Evolutionary conservation across 441 rosid species (phyloP), one percentile per base, ranked within the genome.

Genomic region (Arabidopsis lyrata): DNA sequence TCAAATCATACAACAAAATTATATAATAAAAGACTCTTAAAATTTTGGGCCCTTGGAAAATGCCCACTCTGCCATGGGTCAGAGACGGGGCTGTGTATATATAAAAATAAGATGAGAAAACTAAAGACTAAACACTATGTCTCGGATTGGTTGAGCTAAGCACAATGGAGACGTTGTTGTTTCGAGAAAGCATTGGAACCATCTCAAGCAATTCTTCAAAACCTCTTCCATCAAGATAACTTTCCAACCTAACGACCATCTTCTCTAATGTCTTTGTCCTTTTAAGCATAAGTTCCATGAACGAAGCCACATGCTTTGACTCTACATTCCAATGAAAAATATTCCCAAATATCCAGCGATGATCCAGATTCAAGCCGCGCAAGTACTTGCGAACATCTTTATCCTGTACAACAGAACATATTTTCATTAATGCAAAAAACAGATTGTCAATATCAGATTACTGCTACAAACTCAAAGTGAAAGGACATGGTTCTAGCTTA

Each of bases 201-300:
- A 70, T 68, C 73, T 58, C 27, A 45, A 49, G 57, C 47, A 58
- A 69, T 20, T 69, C 66, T 34, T 69, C 47, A 13, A 69, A 47
- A 13, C 6, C 7, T 32, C 32, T 35, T 14, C 1, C 24, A 10
- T 22, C 2, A 31, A 16, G 31, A 29, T 67, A 6, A 44, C 18
- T 2, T 44, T 13, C 48, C 48, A 44, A 44, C 16, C 48, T 44
- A 14, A n/a, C 48, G 2, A 44, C 48, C 48, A 44, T 44, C 48
- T 44, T 44, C 18, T 44, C 48, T 44, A 44, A 1, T 44, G 16
- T 44, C 48, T 44, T 44, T 1, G 50, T 45, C 5, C 0, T 3
- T 15, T 55, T 41, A 2, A 68, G 2, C 53, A 68, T 27, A 16
- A 68, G 63, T 12, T 68, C 42, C 63, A 68, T 41, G 15, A 68